These are phyloP conservation scores for Meira nashicola DNA, from an alignment of 1,284 basidiomycete genomes.

Conservation along the genomic window DNA sequence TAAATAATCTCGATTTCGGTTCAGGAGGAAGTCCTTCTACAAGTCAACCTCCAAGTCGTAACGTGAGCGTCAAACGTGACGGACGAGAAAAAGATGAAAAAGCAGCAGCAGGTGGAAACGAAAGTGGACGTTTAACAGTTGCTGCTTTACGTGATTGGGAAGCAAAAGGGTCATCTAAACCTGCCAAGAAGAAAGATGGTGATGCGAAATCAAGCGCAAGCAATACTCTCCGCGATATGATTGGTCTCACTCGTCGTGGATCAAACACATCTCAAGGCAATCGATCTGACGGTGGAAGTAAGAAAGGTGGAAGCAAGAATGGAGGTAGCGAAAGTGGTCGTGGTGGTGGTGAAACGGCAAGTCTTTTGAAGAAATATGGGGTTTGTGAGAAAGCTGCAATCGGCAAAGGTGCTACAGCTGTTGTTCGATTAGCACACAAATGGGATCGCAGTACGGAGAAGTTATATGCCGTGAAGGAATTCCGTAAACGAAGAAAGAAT, in stretches of 20 bases:
- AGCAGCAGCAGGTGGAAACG: neutral
- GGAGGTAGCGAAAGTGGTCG: conserved; percentile 24
- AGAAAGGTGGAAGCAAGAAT: conserved; percentile 24
- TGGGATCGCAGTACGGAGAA: conserved; percentile 96
- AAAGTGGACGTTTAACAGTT: conserved; percentile 26
- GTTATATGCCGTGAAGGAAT: conserved; percentile 99
- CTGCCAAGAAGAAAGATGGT: conserved; percentile 33
- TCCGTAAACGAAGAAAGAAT: conserved; percentile 94
- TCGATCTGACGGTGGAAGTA: conserved; percentile 37
- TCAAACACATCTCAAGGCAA: conserved; percentile 39
- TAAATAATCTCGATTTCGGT: conserved; percentile 31
- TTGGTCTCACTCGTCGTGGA: conserved; percentile 44
- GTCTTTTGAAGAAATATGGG: conserved; percentile 77
- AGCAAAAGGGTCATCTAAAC: conserved; percentile 24
- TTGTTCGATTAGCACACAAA: conserved; percentile 93
- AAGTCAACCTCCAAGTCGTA: conserved; percentile 38
- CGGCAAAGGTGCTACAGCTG: conserved; percentile 93
- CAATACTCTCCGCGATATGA: conserved; percentile 49
- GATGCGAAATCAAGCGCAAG: conserved; percentile 43
- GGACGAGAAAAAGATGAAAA: conserved; percentile 7
- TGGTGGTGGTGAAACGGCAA: conserved; percentile 33
- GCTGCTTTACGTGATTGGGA: conserved; percentile 49
- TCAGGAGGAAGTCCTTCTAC: conserved; percentile 19
- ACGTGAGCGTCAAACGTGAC: conserved; percentile 34
- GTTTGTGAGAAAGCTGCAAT: conserved; percentile 95